phyloP scores from a whole-genome alignment of 768 basidiomycete species.

The Mycena vulgaris region DNA sequence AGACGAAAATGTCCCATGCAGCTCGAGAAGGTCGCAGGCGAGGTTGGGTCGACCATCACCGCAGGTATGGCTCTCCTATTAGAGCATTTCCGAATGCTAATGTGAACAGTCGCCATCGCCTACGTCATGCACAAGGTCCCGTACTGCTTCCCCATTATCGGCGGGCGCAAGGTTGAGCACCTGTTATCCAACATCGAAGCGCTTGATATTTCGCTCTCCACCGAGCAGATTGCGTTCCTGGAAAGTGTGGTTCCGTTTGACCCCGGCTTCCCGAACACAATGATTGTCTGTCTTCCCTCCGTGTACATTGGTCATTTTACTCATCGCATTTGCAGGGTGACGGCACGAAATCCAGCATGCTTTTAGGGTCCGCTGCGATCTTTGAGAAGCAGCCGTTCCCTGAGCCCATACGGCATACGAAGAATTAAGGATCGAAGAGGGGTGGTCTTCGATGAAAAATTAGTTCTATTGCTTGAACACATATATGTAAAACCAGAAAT shows the following conservation, averaged over 20 bases:
- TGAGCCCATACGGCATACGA: slow-evolving; percentile 41
- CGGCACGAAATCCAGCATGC: not conserved
- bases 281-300: slow-evolving; percentile 53
- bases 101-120: slow-evolving; percentile 70
- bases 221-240: slow-evolving; percentile 61
- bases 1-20: slow-evolving; percentile 51
- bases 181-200: slow-evolving; percentile 8
- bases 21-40: slow-evolving; percentile 56
- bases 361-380: not conserved
- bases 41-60: slow-evolving; percentile 53
- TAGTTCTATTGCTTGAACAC: too few species aligned
- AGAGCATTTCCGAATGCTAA: not conserved
- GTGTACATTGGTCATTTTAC: too few species aligned
- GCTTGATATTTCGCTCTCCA: slow-evolving; percentile 59
- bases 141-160: slow-evolving; percentile 13
- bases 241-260: slow-evolving; percentile 63
- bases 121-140: slow-evolving; percentile 65
- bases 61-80: not conserved
- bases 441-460: too few species aligned
- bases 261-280: slow-evolving; percentile 58
- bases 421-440: not conserved
- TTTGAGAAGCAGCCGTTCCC: not conserved
- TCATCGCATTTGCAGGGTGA: not conserved
- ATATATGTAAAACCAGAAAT: too few species aligned
- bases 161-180: slow-evolving; percentile 19